Evolutionary conservation across 441 rosid genomes (phyloP), one percentile per base, ranked within the genome.

Genomic region (Arabidopsis hybrid): DNA sequence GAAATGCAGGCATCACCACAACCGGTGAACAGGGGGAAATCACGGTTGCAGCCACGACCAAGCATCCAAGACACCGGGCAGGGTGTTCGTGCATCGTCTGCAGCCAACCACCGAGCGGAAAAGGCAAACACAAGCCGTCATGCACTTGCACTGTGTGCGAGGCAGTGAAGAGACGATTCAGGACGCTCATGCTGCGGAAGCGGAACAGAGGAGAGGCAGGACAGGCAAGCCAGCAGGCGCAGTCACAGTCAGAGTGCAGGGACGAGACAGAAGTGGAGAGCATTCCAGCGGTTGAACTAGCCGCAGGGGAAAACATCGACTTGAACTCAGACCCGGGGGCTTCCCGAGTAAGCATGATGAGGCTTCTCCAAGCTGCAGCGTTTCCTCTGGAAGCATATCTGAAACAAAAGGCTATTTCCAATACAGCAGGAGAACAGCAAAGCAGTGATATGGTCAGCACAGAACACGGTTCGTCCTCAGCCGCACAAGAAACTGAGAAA

Each of bases 1-100:
- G 89, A 67, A 87, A 80, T 60, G 87, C 83, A 31, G 91, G 85
- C 35, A 83, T 86, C 21, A 83, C 83, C 40, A 74, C 81, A 10
- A 68, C 75, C 6, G 83, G 78, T 56, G 86, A 78, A 39, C 79
- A 73, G 39, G 85, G 81, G n/a, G 79, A 84, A 13, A 65, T 69
- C 4, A 51, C 81, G 8, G 89, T 85, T 39, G 92, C 92, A 39
- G 72, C 89, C 38, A 89, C 95, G 17, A 89, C 95, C 39, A 89
- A 79, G 75, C 95, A 89, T 80, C 95, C 95, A 8, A 85, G 95
- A 79, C 91, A 89, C 62, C 80, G 91, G 8, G 89, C 92, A 49
- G 95, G 92, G 47, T 89, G 95, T 82, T 85, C 95, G 12, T 89
- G 95, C 76, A 89, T 88, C 5, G 92, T 89, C 49, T 89, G 95